Evolutionary conservation across 768 basidiomycete genomes (phyloP), one percentile per base, ranked within the genome.

Genomic region (Russula sp.): DNA sequence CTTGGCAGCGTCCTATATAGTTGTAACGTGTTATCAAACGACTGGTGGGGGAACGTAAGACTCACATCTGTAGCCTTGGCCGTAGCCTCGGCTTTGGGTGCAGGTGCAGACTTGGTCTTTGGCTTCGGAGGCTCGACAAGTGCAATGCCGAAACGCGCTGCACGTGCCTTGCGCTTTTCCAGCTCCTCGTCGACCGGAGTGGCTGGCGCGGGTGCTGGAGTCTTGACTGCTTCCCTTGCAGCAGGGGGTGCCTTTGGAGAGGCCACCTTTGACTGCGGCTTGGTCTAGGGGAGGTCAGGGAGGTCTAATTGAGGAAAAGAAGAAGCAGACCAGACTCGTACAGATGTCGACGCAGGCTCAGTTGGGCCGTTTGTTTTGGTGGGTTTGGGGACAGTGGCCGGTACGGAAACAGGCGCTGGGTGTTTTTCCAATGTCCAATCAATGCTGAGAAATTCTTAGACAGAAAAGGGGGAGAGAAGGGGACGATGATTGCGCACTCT

Each of bases 101-200:
- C 72, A 40, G 64, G 37, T 2, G 60, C 55, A 5, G 45, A 20
- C 35, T 54, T 63, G n/a, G 70, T 58, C 53, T 73, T 72, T 65
- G 75, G 55, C 51, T 71, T 64, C 6, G 70, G 62, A 32, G 80
- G 77, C 53, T 77, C 77, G 9, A 86, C 81, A 8, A 86, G 69
- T 4, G 85, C 80, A n/a, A 86, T 83, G 37, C 85, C 85, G 66
- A 89, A 89, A n/a, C 88, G 83, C 18, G 77, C 84, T 6, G 87
- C 87, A 47, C 88, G 83, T 48, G 78, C 76, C 70, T 75, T 82
- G 57, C 84, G 82, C 68, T 78, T 85, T 66, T 81, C 84, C 10
- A 78, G 72, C 57, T 88, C 87, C 31, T 73, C 61, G 62, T 86
- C 84, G 27, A 71, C 77, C 4, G 48, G 11, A 4, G 70, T 9